Percentiles rank a stretch among this genome's conserved stretches.
phyloP scores from a whole-genome alignment of 2,329 filamentous ascomycete species.

The Fusarium avenaceum region DNA sequence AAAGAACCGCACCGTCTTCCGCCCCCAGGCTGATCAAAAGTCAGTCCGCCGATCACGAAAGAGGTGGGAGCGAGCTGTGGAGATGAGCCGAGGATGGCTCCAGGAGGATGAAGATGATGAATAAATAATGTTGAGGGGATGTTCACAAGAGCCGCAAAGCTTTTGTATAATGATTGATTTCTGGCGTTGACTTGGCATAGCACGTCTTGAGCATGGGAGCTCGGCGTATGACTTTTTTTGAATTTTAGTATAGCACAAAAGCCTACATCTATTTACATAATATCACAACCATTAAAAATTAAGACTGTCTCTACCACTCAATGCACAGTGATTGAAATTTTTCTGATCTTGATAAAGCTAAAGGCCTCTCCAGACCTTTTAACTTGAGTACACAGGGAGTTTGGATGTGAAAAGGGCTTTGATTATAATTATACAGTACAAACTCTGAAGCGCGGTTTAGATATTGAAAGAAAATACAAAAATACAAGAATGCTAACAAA shows the following conservation, averaged over 20 bases:
- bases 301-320: neutral
- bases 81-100: slow-evolving; percentile 71
- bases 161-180: slow-evolving; percentile 27
- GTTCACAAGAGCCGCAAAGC: neutral
- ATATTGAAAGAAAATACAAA: too few relatives aligned
- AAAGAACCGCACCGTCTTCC: slow-evolving; percentile 76
- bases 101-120: slow-evolving; percentile 50
- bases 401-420: too few relatives aligned
- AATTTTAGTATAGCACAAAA: slow-evolving; percentile 20
- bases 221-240: slow-evolving; percentile 30
- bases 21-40: slow-evolving; percentile 69
- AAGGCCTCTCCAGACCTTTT: too few relatives aligned
- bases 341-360: neutral
- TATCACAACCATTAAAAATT: slow-evolving; percentile 18
- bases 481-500: too few relatives aligned
- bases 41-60: slow-evolving; percentile 59
- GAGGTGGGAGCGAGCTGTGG: slow-evolving; percentile 69
- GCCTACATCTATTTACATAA: slow-evolving; percentile 31
- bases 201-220: slow-evolving; percentile 35
- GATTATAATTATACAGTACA: too few relatives aligned
- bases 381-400: too few relatives aligned
- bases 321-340: neutral
- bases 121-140: slow-evolving; percentile 4
- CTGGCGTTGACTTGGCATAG: slow-evolving; percentile 30
- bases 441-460: too few relatives aligned